Base-by-base conservation (phyloP, 2,329 filamentous ascomycete genomes). In the Aureobasidium sp. region DNA sequence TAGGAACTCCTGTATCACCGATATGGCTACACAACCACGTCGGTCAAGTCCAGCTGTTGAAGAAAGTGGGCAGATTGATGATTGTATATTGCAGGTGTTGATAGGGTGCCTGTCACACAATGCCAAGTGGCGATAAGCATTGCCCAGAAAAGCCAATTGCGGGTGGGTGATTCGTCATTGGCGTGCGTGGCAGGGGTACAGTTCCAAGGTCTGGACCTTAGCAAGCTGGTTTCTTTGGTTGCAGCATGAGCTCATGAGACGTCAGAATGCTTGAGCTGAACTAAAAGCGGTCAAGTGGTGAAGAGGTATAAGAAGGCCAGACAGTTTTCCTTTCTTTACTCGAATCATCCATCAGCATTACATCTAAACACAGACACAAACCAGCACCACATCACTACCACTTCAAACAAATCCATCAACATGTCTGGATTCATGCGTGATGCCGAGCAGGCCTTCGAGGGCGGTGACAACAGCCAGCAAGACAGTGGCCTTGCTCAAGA, bases 361-460 rank as follows among this genome's bases (percentile, higher is more conserved):
- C 40, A 44, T 44, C 4, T 24, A 24, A 44, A 44, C 11, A 24
- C 19, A 39, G 14, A 44, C 19, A 24, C 40, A 17, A 15, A 39
- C 35, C 35, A 39, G 17, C 19, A 11, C 27, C 11, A 42, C 53
- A 7, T 58, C 47, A 31, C 1, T 15, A 49, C 47, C 27, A 2
- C 15, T 31, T 11, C 27, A 49, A 45, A 58, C 39, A 58, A 27
- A 45, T 31, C 59, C 24, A n/a, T 17, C 42, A 61, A 15, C 9
- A 61, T 54, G 59, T 61, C 59, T 27, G 47, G 47, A 33, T 61
- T 61, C 48, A 61, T 61, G 2, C 45, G 48, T 14, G 59, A 61
- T 11, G 59, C 57, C 1, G 59, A 61, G 48, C 44, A 61, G 19
- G 59, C 29, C 59, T 53, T 61, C 47, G 42, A 33, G 27, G 45